A percentile compares a stretch with the other conserved stretches of the same genome.
phyloP scores from a whole-genome alignment of 306 rosid genomes.

The Spatholobus suberectus region DNA sequence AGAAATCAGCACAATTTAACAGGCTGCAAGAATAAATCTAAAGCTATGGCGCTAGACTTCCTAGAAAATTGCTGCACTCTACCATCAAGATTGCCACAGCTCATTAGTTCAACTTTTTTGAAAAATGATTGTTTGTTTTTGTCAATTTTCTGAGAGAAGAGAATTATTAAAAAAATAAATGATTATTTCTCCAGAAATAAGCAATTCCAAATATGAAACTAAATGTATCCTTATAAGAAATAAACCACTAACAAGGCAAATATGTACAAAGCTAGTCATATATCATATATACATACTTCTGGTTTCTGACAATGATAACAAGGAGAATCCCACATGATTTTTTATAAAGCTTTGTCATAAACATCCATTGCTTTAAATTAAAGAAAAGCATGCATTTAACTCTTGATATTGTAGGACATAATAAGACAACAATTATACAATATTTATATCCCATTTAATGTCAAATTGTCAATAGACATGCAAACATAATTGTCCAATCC shows the following conservation, averaged over 20 bases:
- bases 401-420: not conserved
- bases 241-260: not conserved
- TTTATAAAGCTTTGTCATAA: constrained; percentile 24
- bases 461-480: not conserved
- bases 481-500: constrained; percentile 28
- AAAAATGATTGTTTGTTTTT: not conserved
- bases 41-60: not conserved
- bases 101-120: not conserved
- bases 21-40: constrained; percentile 13
- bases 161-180: not conserved
- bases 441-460: constrained; percentile 14
- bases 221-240: not conserved
- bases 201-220: not conserved
- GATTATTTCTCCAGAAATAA: not conserved
- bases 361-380: constrained; percentile 15
- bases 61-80: not conserved
- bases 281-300: not conserved
- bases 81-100: not conserved
- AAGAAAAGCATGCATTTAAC: constrained; percentile 22
- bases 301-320: not conserved
- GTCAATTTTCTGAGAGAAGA: not conserved
- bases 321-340: constrained; percentile 18
- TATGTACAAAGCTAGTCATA: not conserved
- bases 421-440: constrained; percentile 10
- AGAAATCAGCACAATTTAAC: constrained; percentile 6